phyloP scores from a whole-genome alignment of 257 asterid species.

The Nicotiana tomentosiformis region DNA sequence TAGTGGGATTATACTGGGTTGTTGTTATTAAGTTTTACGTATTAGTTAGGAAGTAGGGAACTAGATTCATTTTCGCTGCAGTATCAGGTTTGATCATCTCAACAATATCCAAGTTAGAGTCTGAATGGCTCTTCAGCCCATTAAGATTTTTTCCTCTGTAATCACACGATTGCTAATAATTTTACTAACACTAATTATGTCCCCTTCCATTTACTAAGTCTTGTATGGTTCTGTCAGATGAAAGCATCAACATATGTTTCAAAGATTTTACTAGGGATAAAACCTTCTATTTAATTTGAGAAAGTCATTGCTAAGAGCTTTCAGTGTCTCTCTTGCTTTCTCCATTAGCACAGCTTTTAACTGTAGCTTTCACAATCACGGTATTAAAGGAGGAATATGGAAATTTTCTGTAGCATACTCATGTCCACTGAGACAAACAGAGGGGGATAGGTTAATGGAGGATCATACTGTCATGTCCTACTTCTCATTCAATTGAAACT shows the following conservation, averaged over 20 bases:
- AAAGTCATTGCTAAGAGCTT: not conserved
- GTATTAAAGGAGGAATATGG: not conserved
- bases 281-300: not conserved
- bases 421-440: too few species aligned
- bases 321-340: not conserved
- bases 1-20: too few species aligned
- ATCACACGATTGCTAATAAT: not conserved
- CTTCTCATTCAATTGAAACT: not conserved
- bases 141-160: not conserved
- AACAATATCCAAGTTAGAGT: not conserved
- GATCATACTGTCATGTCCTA: not conserved
- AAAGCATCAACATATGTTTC: not conserved
- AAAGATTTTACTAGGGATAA: not conserved
- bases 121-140: not conserved
- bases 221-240: not conserved
- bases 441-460: not conserved
- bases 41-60: too few species aligned
- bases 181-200: not conserved
- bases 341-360: not conserved
- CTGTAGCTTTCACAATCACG: not conserved
- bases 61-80: too few species aligned
- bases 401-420: too few species aligned
- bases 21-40: too few species aligned
- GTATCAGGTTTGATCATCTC: not conserved
- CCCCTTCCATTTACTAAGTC: not conserved